phyloP scores from a whole-genome alignment of 2,329 filamentous ascomycete species.

The Aspergillus nomiae region DNA sequence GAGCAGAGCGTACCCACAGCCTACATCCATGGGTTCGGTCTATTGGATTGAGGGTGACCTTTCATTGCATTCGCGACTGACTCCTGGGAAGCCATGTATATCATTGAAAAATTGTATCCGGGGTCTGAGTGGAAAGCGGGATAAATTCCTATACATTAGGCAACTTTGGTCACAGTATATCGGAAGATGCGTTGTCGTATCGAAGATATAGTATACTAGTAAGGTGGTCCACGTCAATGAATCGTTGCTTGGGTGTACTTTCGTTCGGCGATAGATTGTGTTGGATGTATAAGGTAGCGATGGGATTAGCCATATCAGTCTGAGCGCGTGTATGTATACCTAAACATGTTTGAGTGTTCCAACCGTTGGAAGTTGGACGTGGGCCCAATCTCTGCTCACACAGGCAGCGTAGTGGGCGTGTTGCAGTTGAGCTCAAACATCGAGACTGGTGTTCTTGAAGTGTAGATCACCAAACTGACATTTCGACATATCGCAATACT shows the following conservation, averaged over 20 bases:
- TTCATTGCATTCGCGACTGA: not conserved
- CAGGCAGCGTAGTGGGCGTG: not conserved
- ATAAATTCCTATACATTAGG: not conserved
- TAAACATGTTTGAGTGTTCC: not conserved
- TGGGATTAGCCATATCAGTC: not conserved
- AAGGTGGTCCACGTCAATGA: not conserved
- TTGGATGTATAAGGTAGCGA: not conserved
- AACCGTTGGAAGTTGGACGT: not conserved
- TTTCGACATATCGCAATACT: not conserved
- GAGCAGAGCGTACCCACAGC: not conserved
- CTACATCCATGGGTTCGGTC: not conserved
- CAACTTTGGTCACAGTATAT: not conserved
- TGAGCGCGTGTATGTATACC: not conserved
- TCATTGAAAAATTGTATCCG: not conserved
- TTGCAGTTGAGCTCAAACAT: not conserved
- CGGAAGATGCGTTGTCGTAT: not conserved
- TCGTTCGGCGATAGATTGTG: not conserved
- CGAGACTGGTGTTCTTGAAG: not conserved
- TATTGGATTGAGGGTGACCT: not conserved
- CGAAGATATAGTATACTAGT: no score
- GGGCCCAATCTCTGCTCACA: constrained; percentile 12
- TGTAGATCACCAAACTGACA: not conserved
- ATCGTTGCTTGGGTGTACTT: not conserved
- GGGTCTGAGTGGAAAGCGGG: not conserved
- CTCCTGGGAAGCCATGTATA: no score